A percentile compares a stretch with the other conserved stretches of the same genome.
These are phyloP conservation scores for Ceriops decandra DNA, from an alignment of 345 rosid species.

Conservation along the genomic window DNA sequence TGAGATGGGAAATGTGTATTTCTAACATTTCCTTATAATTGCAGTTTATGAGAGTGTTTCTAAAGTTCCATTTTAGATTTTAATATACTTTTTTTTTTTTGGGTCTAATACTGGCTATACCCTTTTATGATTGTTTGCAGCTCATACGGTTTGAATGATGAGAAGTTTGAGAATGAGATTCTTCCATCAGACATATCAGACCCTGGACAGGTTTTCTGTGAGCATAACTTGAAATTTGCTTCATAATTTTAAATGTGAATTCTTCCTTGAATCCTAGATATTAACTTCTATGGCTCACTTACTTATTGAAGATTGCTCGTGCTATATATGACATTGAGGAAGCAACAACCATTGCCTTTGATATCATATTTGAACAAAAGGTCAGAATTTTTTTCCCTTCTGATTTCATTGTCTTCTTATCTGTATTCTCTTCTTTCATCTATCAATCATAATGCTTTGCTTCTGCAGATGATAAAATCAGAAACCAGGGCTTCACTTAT, in stretches of 20 bases:
- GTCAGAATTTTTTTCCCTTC: conserved; percentile 26
- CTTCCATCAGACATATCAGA: conserved; percentile 67
- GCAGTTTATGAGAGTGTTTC: background rate
- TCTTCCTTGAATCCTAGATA: conserved; percentile 1
- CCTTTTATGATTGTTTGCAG: conserved; percentile 35
- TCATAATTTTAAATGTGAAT: background rate
- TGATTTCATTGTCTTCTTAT: background rate
- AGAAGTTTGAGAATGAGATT: conserved; percentile 69
- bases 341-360: conserved; percentile 78
- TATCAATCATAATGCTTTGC: background rate
- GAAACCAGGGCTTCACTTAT: conserved; percentile 71
- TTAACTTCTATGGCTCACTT: conserved; percentile 21
- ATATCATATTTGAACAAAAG: conserved; percentile 71
- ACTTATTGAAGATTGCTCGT: conserved; percentile 59
- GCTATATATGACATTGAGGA: conserved; percentile 92
- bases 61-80: background rate
- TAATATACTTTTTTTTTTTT: background rate
- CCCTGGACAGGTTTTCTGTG: conserved; percentile 62
- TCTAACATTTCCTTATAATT: background rate
- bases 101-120: background rate
- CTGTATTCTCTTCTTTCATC: conserved; percentile 1
- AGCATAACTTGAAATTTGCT: conserved; percentile 20
- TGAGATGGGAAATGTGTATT: background rate
- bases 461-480: conserved; percentile 69
- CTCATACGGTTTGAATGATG: conserved; percentile 75